Base-by-base conservation (phyloP, 2,329 filamentous ascomycete genomes). In the Ceratocystis huliohia region DNA sequence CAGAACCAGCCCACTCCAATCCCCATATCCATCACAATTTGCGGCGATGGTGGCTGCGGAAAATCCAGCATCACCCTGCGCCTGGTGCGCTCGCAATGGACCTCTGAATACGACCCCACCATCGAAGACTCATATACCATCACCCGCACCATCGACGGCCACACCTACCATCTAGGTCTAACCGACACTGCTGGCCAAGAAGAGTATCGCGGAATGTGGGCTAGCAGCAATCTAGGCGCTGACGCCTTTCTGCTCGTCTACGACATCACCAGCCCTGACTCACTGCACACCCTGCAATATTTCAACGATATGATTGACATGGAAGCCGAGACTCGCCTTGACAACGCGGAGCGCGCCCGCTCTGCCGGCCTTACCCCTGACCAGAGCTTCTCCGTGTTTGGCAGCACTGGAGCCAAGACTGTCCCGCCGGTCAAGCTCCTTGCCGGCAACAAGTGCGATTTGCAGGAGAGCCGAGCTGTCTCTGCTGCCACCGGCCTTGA, bases 151-250 rank as follows among this genome's bases (percentile, higher is more conserved):
- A 85, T 94, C 74, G 89, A 93, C 72, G 89, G 89, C 72, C 81
- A 93, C 65, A 85, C 84, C 63, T 93, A 92, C 80, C 87, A 89
- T 75, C 84, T 94, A 45, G 81, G 82, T 62, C 82, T 94, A 63
- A 93, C 88, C 68, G 89, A 94, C 78, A 93, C 89, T 0, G 89
- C 89, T 30, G 89, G 89, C n/a, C 89, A 94, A 75, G 89, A 94
- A 77, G 89, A 94, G 77, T 94, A 94, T 78, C 87, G 89, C 70
- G 87, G 88, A 71, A 89, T 94, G 80, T 94, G 89, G 89, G 88
- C 88, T 1, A 82, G 85, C 44, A 86, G 86, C 28, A 93, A 92
- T 74, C 83, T 93, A 17, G 82, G 84, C 73, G 87, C 88, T 69
- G 89, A 94, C 74, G 89, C 89, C 69, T 94, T 93, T 77, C 81